Evolutionary conservation across 768 basidiomycete genomes (phyloP).

Genomic region (Leucocoprinus sp.): DNA sequence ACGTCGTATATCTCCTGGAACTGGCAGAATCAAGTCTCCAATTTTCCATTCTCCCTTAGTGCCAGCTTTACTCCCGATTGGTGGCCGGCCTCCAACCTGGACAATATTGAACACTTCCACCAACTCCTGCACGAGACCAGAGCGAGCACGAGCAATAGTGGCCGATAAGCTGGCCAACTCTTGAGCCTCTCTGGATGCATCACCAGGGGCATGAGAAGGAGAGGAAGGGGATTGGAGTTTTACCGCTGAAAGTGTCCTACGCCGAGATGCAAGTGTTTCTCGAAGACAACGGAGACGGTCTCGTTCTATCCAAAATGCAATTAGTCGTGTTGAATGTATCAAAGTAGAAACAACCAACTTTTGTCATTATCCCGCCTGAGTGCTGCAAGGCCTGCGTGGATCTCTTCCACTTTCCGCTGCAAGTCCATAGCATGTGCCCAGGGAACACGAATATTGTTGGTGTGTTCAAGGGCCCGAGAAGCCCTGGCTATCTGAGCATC

Average conservation of each 20-base stretch:
- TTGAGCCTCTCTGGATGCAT: constrained; percentile 34
- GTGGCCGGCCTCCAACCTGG: constrained; percentile 71
- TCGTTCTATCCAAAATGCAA: too few relatives aligned
- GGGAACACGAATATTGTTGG: too few relatives aligned
- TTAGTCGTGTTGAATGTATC: too few relatives aligned
- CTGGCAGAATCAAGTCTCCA: constrained; percentile 70
- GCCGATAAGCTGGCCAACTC: constrained; percentile 41
- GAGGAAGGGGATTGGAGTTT: constrained; percentile 26
- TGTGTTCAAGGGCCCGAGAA: too few relatives aligned
- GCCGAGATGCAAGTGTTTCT: constrained; percentile 53
- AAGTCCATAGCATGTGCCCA: too few relatives aligned
- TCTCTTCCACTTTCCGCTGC: too few relatives aligned
- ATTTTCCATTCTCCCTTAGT: constrained; percentile 83
- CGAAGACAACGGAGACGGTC: constrained; percentile 54
- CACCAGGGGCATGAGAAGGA: constrained; percentile 16
- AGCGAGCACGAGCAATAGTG: constrained; percentile 58
- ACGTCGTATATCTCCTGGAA: constrained; percentile 80
- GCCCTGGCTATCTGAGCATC: too few relatives aligned
- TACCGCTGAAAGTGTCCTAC: constrained; percentile 57
- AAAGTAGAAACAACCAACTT: too few relatives aligned
- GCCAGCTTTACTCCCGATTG: constrained; percentile 66
- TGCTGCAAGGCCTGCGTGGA: too few relatives aligned
- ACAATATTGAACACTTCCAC: constrained; percentile 82
- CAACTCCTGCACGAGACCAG: constrained; percentile 71
- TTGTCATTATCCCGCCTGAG: too few relatives aligned